A percentile compares a stretch with the other conserved stretches of the same genome.
These are phyloP conservation scores for Cymbidium sinense DNA, from an alignment of 106 monocot species.

Conservation along the genomic window DNA sequence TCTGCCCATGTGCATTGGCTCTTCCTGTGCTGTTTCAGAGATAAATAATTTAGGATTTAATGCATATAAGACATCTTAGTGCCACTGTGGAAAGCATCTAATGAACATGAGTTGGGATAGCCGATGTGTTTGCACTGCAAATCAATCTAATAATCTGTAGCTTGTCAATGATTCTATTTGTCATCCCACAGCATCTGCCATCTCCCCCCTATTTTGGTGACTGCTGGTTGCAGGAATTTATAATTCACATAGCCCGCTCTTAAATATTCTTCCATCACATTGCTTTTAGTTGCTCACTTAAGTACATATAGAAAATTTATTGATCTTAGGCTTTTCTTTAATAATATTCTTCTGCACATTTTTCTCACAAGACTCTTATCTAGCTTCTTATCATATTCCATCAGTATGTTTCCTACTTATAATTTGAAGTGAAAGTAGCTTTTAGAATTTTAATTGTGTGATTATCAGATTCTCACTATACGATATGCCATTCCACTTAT, in stretches of 20 bases:
- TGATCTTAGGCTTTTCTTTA: not conserved
- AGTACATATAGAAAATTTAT: too few species aligned
- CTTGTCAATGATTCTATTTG: not conserved
- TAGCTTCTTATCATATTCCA: not conserved
- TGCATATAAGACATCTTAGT: too few species aligned
- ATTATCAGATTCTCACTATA: not conserved
- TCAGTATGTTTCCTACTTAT: not conserved
- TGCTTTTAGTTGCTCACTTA: too few species aligned
- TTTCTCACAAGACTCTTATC: not conserved
- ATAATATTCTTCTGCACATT: not conserved
- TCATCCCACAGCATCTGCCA: not conserved
- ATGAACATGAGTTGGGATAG: too few species aligned
- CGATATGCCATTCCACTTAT: not conserved
- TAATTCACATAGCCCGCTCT: not conserved
- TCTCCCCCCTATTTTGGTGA: not conserved
- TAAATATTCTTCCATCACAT: not conserved
- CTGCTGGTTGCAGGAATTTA: not conserved
- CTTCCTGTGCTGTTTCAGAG: too few species aligned
- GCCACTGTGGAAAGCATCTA: too few species aligned
- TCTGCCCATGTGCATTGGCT: too few species aligned
- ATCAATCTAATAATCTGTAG: not conserved
- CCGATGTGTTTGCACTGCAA: not conserved
- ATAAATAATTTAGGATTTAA: too few species aligned
- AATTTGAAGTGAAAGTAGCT: constrained; percentile 3
- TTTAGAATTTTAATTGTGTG: not conserved